Base-by-base conservation (phyloP, 345 rosid species). In the Rhodamnia rubescens region DNA sequence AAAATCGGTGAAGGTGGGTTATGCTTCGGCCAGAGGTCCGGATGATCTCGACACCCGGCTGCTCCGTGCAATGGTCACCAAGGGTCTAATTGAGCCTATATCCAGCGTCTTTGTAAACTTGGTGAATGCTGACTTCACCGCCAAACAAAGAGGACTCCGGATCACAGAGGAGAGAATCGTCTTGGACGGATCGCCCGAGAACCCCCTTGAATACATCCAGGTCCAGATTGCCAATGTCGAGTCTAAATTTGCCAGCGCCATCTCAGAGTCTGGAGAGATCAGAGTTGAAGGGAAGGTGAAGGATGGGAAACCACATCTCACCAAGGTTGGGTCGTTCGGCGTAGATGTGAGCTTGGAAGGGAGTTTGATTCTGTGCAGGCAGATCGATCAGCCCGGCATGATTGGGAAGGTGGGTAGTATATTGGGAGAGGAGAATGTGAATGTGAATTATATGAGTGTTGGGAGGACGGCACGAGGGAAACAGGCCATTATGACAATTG, bases 331-430 rank as follows among this genome's bases (percentile, higher is more conserved):
- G 50, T 89, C 96, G 4, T 93, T 92, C 20, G 87, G 86, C 36
- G 96, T 95, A n/a, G 95, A 94, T 86, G 96, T 94, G 87, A 95
- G 94, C 92, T 83, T 95, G 87, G 96, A 95, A 91, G 97, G 98
- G 82, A 90, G 92, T 89, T 84, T 95, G 53, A 88, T 95, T 49
- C 92, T 94, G 5, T 93, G 94, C 88, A 87, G 92, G 83, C 98
- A 95, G 91, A 87, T 91, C 61, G 96, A 95, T 91, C 94, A 93
- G 87, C 96, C 96, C 0, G 94, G 94, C 74, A 90, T 93, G 89
- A 93, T 93, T 51, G 98, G 98, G 83, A 91, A 74, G 83, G 94
- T 95, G 55, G 96, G 92, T 27, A 90, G 88, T 58, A 87, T 93
- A 29, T 83, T 94, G 81, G 96, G 95, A 47, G 91, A 93, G 57